phyloP scores from a whole-genome alignment of 2,329 filamentous ascomycete genomes.

The Phialemoniopsis sp. region DNA sequence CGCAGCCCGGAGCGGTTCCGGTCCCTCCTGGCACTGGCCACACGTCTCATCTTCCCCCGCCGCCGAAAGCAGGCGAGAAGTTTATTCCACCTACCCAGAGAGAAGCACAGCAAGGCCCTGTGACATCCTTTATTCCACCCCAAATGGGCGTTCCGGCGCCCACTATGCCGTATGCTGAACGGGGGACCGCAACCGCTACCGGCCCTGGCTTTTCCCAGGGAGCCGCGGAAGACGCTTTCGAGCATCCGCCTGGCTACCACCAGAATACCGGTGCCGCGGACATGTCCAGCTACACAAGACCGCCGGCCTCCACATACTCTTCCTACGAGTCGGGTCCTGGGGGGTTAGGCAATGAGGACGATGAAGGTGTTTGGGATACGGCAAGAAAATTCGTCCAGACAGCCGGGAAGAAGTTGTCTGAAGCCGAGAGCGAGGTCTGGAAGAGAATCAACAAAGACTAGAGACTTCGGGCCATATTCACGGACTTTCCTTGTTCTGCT shows the following conservation, averaged over 20 bases:
- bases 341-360: slow-evolving; percentile 24
- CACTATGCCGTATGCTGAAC: slow-evolving; percentile 29
- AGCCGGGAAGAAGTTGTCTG: slow-evolving; percentile 53
- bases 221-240: slow-evolving; percentile 19
- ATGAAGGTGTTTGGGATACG: slow-evolving; percentile 46
- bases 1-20: slow-evolving; percentile 55
- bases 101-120: slow-evolving; percentile 20
- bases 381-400: slow-evolving; percentile 55
- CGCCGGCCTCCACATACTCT: slow-evolving; percentile 13
- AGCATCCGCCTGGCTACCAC: slow-evolving; percentile 52
- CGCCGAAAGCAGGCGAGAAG: slow-evolving; percentile 45
- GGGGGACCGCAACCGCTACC: slow-evolving; percentile 39
- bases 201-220: slow-evolving; percentile 10
- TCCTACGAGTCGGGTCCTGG: background rate
- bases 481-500: no score
- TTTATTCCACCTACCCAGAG: slow-evolving; percentile 17
- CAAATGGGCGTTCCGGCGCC: slow-evolving; percentile 51
- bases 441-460: slow-evolving; percentile 57
- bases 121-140: slow-evolving; percentile 24
- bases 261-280: slow-evolving; percentile 52
- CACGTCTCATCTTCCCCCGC: slow-evolving; percentile 36
- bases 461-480: no score
- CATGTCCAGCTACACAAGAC: slow-evolving; percentile 41
- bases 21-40: slow-evolving; percentile 24
- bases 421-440: slow-evolving; percentile 60